Evolutionary conservation across 257 asterid species (phyloP).

Genomic region (Solanum appendiculatum): DNA sequence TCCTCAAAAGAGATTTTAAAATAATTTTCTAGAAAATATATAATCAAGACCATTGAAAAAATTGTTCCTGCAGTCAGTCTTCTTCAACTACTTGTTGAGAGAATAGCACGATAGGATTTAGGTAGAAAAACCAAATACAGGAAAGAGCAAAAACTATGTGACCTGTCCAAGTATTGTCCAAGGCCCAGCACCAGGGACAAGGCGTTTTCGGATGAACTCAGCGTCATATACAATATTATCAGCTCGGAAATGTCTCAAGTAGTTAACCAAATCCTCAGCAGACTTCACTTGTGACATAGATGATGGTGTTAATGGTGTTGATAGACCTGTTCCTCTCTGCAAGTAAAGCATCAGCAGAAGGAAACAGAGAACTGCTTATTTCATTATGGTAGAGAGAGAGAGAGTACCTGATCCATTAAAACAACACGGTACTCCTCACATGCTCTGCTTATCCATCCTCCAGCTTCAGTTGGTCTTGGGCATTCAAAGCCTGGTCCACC

Average conservation of each 20-base stretch:
- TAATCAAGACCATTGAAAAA: not conserved
- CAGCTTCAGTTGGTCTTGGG: conserved; percentile 70
- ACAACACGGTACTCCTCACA: conserved; percentile 83
- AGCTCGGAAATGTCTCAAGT: conserved; percentile 80
- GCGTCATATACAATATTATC: conserved; percentile 87
- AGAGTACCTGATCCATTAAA: conserved; percentile 90
- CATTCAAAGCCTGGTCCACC: conserved; percentile 98
- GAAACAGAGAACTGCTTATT: not conserved
- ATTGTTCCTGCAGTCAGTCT: not conserved
- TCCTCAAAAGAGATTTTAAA: not conserved
- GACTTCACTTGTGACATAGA: conserved; percentile 75
- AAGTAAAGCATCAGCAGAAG: conserved; percentile 23
- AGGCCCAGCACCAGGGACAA: conserved; percentile 67
- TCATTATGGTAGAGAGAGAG: not conserved
- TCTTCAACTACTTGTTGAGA: not conserved
- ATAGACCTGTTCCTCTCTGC: conserved; percentile 98
- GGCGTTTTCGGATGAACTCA: conserved; percentile 67
- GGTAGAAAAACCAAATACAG: not conserved
- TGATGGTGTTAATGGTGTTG: conserved; percentile 73
- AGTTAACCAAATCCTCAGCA: conserved; percentile 53
- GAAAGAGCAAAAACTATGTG: not conserved
- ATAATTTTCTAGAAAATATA: not conserved
- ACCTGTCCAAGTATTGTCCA: conserved; percentile 99
- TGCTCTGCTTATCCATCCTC: conserved; percentile 93
- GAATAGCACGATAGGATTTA: not conserved